Conservation (phyloP, 108 stramenopile genomes). For the Nitzschia sp. region DNA sequence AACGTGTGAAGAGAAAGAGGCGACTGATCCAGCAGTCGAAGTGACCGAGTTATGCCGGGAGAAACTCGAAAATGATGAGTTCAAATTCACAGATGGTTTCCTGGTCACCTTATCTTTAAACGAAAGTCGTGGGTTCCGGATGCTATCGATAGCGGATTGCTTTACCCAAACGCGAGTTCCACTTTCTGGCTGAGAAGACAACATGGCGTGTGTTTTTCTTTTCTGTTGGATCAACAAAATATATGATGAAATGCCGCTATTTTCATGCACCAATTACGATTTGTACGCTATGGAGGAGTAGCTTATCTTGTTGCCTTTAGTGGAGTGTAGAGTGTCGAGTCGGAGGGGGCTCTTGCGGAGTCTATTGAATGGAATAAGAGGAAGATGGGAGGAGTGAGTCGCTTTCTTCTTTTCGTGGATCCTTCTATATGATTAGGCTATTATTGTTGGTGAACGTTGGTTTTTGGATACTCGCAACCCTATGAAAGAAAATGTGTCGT, state of each 20-base stretch:
- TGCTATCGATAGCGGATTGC: slow-evolving; percentile 31
- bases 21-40: slow-evolving; percentile 15
- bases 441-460: too few relatives aligned
- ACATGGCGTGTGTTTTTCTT: slow-evolving; percentile 1
- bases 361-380: too few relatives aligned
- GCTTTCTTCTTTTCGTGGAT: too few relatives aligned
- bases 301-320: neutral
- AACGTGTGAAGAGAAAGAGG: slow-evolving; percentile 27
- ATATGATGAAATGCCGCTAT: neutral
- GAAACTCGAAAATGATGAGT: slow-evolving; percentile 11
- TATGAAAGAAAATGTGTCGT: too few relatives aligned
- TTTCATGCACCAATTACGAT: neutral
- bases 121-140: slow-evolving; percentile 30
- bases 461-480: too few relatives aligned
- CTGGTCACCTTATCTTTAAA: slow-evolving; percentile 35
- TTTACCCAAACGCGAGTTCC: slow-evolving; percentile 47
- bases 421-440: too few relatives aligned
- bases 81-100: slow-evolving; percentile 18
- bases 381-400: too few relatives aligned
- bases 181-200: slow-evolving; percentile 15
- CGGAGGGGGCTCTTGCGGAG: neutral
- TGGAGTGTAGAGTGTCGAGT: too few relatives aligned
- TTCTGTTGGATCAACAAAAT: slow-evolving; percentile 11
- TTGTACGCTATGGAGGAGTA: neutral
- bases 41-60: neutral